Evolutionary conservation across 1,284 basidiomycete genomes (phyloP), one percentile per base, ranked within the genome.

Genomic region (Mycena citricolor): DNA sequence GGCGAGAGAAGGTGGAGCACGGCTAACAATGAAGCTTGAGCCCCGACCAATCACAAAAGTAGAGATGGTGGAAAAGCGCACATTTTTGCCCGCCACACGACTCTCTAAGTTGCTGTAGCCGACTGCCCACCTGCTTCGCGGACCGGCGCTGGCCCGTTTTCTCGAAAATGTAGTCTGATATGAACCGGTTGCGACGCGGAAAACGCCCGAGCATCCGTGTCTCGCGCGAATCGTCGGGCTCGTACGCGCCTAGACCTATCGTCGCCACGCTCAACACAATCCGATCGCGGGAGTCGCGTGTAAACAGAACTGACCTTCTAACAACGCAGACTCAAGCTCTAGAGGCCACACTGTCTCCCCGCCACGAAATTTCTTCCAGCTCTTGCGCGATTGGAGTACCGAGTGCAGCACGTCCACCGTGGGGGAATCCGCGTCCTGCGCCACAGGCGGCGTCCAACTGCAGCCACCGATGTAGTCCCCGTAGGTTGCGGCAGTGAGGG

Each of bases 61-160:
- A 36, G 52, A 33, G 19, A 42, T 46, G 32, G 24, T 28, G 23
- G 22, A 26, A 3, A 32, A 10, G 73, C 81, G 62, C 57, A 85
- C 83, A 67, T 58, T 75, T 68, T 58, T 81, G 81, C 31, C 80
- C 81, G 34, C 79, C 77, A 52, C 74, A 73, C 4, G 81, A 81
- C 61, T 85, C 81, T 55, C 82, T 68, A 38, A 86, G 71, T 55
- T 86, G 83, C 59, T 86, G 83, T 25, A 86, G 68, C 39, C 83
- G 81, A 56, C 80, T 83, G 37, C 83, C 83, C 31, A 86, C 83
- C 61, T 86, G 83, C 59, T 86, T 86, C 23, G 83, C 75, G 8
- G 80, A 81, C 49, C 83, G 72, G 47, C 70, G 68, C 57, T 80
- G 75, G 26, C 83, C 81, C 2, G 83, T 86, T 47, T 70, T 72